Percentiles rank a stretch among this genome's conserved stretches.
Conservation (phyloP, 2,329 filamentous ascomycete species). For the Corinectria fuckeliana region DNA sequence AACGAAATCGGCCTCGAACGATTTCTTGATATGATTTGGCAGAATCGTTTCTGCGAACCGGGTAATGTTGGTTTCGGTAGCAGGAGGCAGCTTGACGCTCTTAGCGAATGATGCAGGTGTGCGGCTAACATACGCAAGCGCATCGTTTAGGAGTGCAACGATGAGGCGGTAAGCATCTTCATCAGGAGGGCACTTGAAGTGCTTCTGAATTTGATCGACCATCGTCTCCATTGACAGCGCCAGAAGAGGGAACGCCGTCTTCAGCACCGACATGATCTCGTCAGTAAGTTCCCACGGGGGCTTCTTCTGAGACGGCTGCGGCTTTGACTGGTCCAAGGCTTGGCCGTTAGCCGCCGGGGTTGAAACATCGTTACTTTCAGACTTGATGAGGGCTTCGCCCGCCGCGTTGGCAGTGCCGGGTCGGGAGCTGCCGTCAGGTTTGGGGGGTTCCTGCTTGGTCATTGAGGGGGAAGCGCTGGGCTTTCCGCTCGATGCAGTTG, state of each 20-base stretch:
- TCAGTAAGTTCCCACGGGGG: conserved; percentile 97
- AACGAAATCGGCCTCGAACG: conserved; percentile 98
- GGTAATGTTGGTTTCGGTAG: conserved; percentile 95
- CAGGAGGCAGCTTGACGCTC: conserved; percentile 86
- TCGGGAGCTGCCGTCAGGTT: conserved; percentile 50
- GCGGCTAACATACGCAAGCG: conserved; percentile 87
- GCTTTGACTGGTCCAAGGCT: conserved; percentile 34
- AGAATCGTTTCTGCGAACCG: conserved; percentile 96
- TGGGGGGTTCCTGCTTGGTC: conserved; percentile 59
- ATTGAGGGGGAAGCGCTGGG: conserved; percentile 55
- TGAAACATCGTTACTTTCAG: conserved; percentile 48
- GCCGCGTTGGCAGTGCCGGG: conserved; percentile 60
- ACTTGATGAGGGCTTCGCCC: conserved; percentile 50
- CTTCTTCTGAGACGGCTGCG: conserved; percentile 61
- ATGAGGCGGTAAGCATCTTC: conserved; percentile 98
- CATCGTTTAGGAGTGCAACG: conserved; percentile 96
- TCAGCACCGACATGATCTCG: conserved; percentile 92
- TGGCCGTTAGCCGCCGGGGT: conserved; percentile 37
- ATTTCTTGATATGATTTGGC: conserved; percentile 91
- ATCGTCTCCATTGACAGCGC: conserved; percentile 99
- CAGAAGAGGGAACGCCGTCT: conserved; percentile 94
- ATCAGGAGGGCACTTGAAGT: conserved; percentile 98
- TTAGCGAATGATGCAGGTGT: conserved; percentile 86
- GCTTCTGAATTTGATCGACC: conserved; percentile 98
- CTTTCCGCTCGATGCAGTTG: conserved; percentile 52